phyloP scores from a whole-genome alignment of 1,284 basidiomycete species.

The Neolentinus lepideus region DNA sequence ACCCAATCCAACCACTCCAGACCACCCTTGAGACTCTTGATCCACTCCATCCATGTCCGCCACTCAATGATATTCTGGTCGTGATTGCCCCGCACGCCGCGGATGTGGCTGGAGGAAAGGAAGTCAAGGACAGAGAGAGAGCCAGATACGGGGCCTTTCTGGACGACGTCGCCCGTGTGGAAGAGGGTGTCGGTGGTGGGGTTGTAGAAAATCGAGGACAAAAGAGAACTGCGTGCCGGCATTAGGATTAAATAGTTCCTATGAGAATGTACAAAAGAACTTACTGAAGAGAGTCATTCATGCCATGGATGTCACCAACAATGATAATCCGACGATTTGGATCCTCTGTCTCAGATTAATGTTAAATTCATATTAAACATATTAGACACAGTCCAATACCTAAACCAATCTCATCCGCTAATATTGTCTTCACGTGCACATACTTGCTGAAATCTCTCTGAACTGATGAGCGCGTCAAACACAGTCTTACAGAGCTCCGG shows the following conservation, averaged over 20 bases:
- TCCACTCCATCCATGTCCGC: slow-evolving; percentile 77
- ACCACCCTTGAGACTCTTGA: slow-evolving; percentile 27
- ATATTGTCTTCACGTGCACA: not conserved
- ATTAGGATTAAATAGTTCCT: not conserved
- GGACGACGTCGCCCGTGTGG: slow-evolving; percentile 75
- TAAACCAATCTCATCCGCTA: not conserved
- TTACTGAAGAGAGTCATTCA: slow-evolving; percentile 59
- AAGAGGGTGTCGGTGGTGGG: slow-evolving; percentile 60
- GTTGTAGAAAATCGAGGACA: slow-evolving; percentile 54
- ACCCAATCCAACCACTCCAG: slow-evolving; percentile 41
- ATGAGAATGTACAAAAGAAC: slow-evolving; percentile 16
- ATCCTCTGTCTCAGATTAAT: slow-evolving; percentile 33
- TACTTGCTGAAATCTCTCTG: not conserved
- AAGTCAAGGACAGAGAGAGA: slow-evolving; percentile 62
- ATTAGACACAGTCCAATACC: not conserved
- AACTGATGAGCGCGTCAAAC: not conserved
- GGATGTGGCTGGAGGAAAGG: slow-evolving; percentile 52
- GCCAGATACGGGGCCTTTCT: slow-evolving; percentile 55
- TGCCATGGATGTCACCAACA: slow-evolving; percentile 84
- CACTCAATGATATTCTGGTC: slow-evolving; percentile 86
- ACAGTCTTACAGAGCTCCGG: not conserved
- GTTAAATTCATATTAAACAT: not conserved
- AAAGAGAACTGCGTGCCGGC: slow-evolving; percentile 41
- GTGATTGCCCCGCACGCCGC: slow-evolving; percentile 86
- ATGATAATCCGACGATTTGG: slow-evolving; percentile 55